Evolutionary conservation across 805 yeast genomes (phyloP).

Genomic region (Candida multigemmis): DNA sequence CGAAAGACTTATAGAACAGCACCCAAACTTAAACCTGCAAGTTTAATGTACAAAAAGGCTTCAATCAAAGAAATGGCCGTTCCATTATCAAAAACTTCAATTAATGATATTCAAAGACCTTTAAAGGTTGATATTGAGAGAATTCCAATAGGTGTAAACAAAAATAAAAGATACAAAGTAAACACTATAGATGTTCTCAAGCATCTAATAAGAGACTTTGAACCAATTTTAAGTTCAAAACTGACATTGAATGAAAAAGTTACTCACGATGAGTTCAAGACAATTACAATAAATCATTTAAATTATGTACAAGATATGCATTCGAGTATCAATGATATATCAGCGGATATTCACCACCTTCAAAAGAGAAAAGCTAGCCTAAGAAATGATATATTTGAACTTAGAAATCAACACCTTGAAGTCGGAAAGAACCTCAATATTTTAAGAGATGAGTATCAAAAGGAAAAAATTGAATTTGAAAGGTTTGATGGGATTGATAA

Average conservation of each 20-base stretch:
- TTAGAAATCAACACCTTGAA: slow-evolving; percentile 17
- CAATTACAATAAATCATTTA: slow-evolving; percentile 17
- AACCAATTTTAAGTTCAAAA: slow-evolving; percentile 10
- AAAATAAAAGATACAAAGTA: slow-evolving; percentile 16
- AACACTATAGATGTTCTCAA: slow-evolving; percentile 29
- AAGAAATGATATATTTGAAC: slow-evolving; percentile 19
- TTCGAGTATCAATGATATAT: slow-evolving; percentile 22
- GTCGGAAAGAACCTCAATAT: slow-evolving; percentile 24
- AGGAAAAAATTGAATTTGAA: slow-evolving; percentile 8
- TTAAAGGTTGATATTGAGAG: slow-evolving; percentile 20
- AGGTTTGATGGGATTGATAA: slow-evolving; percentile 5
- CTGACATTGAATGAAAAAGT: slow-evolving; percentile 11
- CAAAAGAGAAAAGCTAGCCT: slow-evolving; percentile 23
- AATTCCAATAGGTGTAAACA: slow-evolving; percentile 9
- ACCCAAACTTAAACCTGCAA: too few species aligned
- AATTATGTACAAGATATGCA: slow-evolving; percentile 23
- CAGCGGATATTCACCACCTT: slow-evolving; percentile 14
- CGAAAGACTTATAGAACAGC: too few species aligned
- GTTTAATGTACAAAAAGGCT: too few species aligned
- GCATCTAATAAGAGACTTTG: slow-evolving; percentile 18
- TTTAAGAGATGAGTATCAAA: slow-evolving; percentile 12
- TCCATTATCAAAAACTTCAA: slow-evolving; percentile 9
- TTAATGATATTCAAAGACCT: slow-evolving; percentile 17
- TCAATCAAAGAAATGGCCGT: too few species aligned
- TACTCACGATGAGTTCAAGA: slow-evolving; percentile 22